phyloP scores from a whole-genome alignment of 2,329 filamentous ascomycete genomes.

The Nemania serpens region DNA sequence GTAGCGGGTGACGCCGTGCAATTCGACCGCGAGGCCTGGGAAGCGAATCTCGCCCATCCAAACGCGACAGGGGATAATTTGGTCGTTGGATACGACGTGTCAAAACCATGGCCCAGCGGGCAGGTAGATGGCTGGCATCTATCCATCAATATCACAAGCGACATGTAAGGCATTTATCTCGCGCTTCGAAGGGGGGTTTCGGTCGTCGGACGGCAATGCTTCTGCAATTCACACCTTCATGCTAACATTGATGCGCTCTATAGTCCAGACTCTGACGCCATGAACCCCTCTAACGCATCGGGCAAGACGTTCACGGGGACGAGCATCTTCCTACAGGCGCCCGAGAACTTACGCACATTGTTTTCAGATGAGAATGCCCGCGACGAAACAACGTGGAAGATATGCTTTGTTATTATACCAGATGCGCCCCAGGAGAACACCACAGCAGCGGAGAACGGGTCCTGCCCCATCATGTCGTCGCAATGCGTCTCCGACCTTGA shows the following conservation, averaged over 20 bases:
- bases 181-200: too few relatives aligned
- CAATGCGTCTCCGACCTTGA: constrained; percentile 38
- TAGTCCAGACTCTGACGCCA: constrained; percentile 32
- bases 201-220: too few relatives aligned
- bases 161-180: constrained; percentile 25
- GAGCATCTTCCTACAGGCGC: constrained; percentile 36
- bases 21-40: constrained; percentile 35
- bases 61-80: constrained; percentile 28
- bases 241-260: not conserved
- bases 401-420: constrained; percentile 35
- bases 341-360: constrained; percentile 19
- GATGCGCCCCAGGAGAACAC: constrained; percentile 29
- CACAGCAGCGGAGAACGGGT: constrained; percentile 25
- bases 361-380: constrained; percentile 25
- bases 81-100: constrained; percentile 31
- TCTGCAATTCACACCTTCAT: not conserved
- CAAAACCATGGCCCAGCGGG: constrained; percentile 55
- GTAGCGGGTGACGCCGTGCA: constrained; percentile 34
- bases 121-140: constrained; percentile 50
- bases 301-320: constrained; percentile 36
- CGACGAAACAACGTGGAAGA: constrained; percentile 39
- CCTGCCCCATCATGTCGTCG: constrained; percentile 28
- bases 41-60: constrained; percentile 50
- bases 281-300: constrained; percentile 29
- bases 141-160: constrained; percentile 35